Evolutionary conservation across 1,284 basidiomycete genomes (phyloP).

Genomic region (Ceratobasidium papillatum): DNA sequence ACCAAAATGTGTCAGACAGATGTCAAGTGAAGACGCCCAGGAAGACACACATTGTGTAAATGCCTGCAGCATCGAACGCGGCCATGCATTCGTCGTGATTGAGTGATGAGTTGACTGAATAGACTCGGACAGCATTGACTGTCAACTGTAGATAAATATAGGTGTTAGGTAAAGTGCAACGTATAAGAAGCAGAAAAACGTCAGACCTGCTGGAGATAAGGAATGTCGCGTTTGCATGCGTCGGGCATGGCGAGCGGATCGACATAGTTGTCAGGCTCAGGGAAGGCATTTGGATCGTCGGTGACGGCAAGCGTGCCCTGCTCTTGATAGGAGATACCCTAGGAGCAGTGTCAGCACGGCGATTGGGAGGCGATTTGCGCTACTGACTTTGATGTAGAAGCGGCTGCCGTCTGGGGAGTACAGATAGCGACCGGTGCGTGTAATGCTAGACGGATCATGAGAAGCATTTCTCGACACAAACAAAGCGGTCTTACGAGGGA

Average conservation of each 20-base stretch:
- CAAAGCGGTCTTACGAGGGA: slow-evolving; percentile 53
- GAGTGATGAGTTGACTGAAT: slow-evolving; percentile 81
- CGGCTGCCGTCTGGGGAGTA: slow-evolving; percentile 74
- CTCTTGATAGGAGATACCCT: slow-evolving; percentile 88
- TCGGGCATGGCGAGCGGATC: slow-evolving; percentile 77
- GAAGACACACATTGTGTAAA: slow-evolving; percentile 86
- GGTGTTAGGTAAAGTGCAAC: neutral
- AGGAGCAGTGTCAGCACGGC: neutral
- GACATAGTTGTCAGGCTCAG: slow-evolving; percentile 68
- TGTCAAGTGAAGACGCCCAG: neutral
- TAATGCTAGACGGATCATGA: slow-evolving; percentile 63
- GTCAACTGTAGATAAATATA: slow-evolving; percentile 49
- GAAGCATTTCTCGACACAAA: neutral
- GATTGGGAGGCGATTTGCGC: neutral
- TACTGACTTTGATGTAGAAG: slow-evolving; percentile 80
- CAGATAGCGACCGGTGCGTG: slow-evolving; percentile 78
- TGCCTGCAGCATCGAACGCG: slow-evolving; percentile 77
- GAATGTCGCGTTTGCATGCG: slow-evolving; percentile 81
- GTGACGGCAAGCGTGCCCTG: slow-evolving; percentile 66
- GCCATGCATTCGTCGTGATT: slow-evolving; percentile 91
- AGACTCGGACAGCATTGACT: slow-evolving; percentile 75
- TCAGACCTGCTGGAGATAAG: slow-evolving; percentile 73
- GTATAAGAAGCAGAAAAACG: slow-evolving; percentile 53
- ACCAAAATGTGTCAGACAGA: neutral
- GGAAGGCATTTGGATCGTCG: slow-evolving; percentile 68